These are phyloP conservation scores for Asterella californica DNA, from an alignment of 225 moss, liverwort and hornwort species.

Conservation along the genomic window DNA sequence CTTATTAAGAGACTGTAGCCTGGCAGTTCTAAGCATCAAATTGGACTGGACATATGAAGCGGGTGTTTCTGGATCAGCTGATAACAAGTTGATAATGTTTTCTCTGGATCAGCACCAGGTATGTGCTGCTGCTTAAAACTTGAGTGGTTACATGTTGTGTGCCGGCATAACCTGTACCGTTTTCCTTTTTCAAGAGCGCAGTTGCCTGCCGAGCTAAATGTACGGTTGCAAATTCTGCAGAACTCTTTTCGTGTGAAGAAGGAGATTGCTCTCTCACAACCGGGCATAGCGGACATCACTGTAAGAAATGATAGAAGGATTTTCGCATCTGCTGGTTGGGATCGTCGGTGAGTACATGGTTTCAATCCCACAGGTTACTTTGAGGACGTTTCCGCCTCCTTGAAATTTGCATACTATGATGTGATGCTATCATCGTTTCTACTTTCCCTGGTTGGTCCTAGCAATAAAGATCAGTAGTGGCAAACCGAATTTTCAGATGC, in stretches of 20 bases:
- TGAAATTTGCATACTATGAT: too few species aligned
- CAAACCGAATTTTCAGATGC: neutral
- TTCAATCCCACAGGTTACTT: neutral
- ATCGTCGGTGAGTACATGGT: conserved; percentile 49
- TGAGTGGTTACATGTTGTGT: neutral
- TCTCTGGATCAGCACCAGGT: conserved; percentile 58
- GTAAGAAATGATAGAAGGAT: conserved; percentile 74
- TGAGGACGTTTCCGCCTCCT: neutral
- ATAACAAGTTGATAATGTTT: conserved; percentile 77
- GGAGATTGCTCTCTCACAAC: conserved; percentile 58
- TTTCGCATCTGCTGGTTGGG: conserved; percentile 93
- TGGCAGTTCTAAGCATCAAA: conserved; percentile 73
- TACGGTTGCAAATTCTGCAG: conserved; percentile 31
- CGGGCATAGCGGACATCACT: conserved; percentile 78
- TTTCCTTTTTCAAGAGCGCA: neutral
- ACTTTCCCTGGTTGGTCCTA: neutral
- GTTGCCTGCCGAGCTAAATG: neutral
- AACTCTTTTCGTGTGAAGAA: conserved; percentile 45
- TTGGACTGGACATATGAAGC: conserved; percentile 51
- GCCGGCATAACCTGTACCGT: neutral
- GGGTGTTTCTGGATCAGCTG: conserved; percentile 81
- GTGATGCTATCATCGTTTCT: neutral
- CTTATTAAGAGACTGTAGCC: conserved; percentile 1
- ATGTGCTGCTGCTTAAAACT: neutral
- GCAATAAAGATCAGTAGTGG: neutral